Evolutionary conservation across 306 rosid species (phyloP).

Genomic region (Arachis stenosperma): DNA sequence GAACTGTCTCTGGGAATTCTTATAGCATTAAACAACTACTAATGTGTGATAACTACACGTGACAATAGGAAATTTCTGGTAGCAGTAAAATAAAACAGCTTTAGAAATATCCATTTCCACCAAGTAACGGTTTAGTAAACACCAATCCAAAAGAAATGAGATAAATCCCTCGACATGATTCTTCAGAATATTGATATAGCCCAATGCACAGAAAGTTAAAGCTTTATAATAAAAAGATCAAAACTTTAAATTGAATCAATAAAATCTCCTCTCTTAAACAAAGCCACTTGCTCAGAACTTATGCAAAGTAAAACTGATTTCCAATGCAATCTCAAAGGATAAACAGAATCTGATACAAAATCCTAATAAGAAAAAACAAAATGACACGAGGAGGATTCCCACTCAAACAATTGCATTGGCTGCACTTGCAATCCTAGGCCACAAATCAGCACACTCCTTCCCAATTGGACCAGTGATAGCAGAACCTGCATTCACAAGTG

Average conservation of each 20-base stretch:
- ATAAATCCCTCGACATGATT: no score
- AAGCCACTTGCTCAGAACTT: not conserved
- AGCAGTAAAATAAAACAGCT: no score
- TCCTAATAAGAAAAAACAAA: slow-evolving; percentile 1
- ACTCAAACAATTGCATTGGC: slow-evolving; percentile 82
- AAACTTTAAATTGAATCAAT: not conserved
- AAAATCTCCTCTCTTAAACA: slow-evolving; percentile 13
- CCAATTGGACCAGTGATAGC: slow-evolving; percentile 94
- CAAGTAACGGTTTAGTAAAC: no score
- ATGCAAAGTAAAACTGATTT: not conserved
- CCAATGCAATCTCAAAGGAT: slow-evolving; percentile 6
- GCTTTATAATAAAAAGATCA: not conserved
- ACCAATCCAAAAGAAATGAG: no score
- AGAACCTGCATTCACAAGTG: slow-evolving; percentile 52
- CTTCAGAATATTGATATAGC: not conserved
- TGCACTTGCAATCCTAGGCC: slow-evolving; percentile 98
- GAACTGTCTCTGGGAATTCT: no score
- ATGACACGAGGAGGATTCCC: not conserved
- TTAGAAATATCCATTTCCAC: no score
- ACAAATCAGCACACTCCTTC: slow-evolving; percentile 90
- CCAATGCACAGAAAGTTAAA: no score
- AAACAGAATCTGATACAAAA: slow-evolving; percentile 23
- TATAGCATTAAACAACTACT: no score
- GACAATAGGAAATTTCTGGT: no score
- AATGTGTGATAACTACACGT: no score